A percentile compares a stretch with the other conserved stretches of the same genome.
phyloP scores from a whole-genome alignment of 805 yeast genomes.

The Candida xyloterini region DNA sequence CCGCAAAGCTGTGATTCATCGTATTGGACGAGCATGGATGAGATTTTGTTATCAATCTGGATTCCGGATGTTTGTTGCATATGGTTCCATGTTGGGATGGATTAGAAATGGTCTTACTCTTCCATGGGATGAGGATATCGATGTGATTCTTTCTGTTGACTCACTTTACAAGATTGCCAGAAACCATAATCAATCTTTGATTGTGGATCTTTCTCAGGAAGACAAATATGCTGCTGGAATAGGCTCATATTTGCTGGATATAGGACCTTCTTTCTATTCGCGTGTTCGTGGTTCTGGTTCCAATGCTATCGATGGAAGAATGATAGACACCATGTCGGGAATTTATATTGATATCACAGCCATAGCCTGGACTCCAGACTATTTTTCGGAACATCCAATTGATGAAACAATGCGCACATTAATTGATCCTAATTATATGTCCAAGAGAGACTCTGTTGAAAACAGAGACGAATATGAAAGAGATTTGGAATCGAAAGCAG shows the following conservation, averaged over 20 bases:
- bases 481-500: constrained; percentile 10
- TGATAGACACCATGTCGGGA: constrained; percentile 63
- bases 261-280: constrained; percentile 47
- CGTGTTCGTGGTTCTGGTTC: constrained; percentile 49
- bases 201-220: constrained; percentile 37
- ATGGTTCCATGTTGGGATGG: constrained; percentile 64
- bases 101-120: constrained; percentile 59
- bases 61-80: constrained; percentile 59
- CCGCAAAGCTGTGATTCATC: constrained; percentile 40
- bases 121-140: constrained; percentile 70
- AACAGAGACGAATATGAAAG: constrained; percentile 18
- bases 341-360: constrained; percentile 67
- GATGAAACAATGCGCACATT: constrained; percentile 19
- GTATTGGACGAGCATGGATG: constrained; percentile 50
- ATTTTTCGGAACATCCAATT: constrained; percentile 15
- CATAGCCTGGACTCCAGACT: constrained; percentile 40
- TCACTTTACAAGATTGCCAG: constrained; percentile 46
- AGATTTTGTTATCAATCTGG: constrained; percentile 45
- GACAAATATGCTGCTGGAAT: constrained; percentile 43
- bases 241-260: constrained; percentile 52
- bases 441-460: constrained; percentile 11
- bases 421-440: constrained; percentile 21
- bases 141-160: constrained; percentile 57
- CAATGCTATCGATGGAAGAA: constrained; percentile 64
- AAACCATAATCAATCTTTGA: constrained; percentile 46